Base-by-base conservation (phyloP, 495 filamentous ascomycete genomes). In the Lepraria neglecta region DNA sequence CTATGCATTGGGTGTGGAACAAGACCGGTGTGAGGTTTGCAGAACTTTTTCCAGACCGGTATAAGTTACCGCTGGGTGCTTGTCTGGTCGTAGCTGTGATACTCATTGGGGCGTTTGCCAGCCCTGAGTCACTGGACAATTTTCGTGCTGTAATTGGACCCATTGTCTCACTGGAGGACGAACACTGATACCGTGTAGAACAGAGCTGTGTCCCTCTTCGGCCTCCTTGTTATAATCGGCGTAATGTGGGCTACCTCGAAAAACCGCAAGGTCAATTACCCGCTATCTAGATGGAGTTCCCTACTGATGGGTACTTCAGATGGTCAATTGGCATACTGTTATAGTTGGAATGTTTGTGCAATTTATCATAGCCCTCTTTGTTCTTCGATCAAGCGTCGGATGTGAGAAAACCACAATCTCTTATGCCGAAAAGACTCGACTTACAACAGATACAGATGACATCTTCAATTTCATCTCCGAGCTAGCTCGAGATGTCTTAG, bases 281-380 rank as follows among this genome's bases (percentile, higher is more conserved):
- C 27, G 4, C 4, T 12, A 43, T 6, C 12, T 21, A 3, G 15
- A 27, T 28, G 5, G 24, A 44, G 11, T 15, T 27, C 28, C 5
- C 33, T 57, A 19, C 54, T 57, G 54, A 57, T 24, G 28, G 21
- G 38, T 19, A n/a, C 33, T n/a, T 15, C 85, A 78, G 64, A 77
- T 76, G n/a, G 82, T 91, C 56, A 78, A 82, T n/a, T 90, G 87
- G 87, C 67, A 94, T 66, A 91, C 91, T 0, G 91, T 96, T 58
- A 89, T 95, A 62, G 81, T 87, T 45, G 91, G 91, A 50, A 95
- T 69, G 65, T 59, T 66, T 45, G 35, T 66, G 35, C 91, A 96
- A 67, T 96, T 92, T 73, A 80, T 96, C 69, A 75, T 96, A 60
- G 91, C 88, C 9, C 78, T 96, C 9, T 95, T 96, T 63, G 91